These are phyloP conservation scores for Phytophthora idaei DNA, from an alignment of 352 stramenopile species.

Conservation along the genomic window DNA sequence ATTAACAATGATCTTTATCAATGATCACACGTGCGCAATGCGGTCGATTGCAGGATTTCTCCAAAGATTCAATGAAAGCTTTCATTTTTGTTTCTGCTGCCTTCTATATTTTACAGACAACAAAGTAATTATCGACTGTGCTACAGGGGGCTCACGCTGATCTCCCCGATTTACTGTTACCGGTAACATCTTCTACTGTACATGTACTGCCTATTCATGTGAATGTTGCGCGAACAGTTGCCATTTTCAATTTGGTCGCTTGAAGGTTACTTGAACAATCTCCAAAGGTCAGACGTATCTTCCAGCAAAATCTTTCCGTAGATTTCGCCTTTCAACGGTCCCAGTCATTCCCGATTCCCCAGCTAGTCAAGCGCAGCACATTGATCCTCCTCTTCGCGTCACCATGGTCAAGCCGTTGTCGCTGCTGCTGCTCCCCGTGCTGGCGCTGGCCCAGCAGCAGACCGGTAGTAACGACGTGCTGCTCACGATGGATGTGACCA, in stretches of 20 bases:
- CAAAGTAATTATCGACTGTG: no score
- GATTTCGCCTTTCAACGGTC: constrained; percentile 10
- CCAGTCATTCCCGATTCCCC: constrained; percentile 25
- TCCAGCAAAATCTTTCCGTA: constrained; percentile 41
- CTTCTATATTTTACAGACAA: no score
- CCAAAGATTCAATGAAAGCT: no score
- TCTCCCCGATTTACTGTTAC: no score
- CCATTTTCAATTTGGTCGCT: constrained; percentile 7
- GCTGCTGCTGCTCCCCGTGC: constrained; percentile 35
- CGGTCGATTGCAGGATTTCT: no score
- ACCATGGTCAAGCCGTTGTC: constrained; percentile 22
- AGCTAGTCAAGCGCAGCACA: not conserved
- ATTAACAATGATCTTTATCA: no score
- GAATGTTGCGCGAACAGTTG: no score
- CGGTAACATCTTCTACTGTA: no score
- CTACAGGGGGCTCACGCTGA: no score
- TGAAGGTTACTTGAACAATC: constrained; percentile 8
- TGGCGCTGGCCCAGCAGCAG: constrained; percentile 44
- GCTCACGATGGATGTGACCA: constrained; percentile 65
- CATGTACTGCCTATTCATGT: no score
- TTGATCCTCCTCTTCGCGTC: constrained; percentile 1
- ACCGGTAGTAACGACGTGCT: constrained; percentile 53
- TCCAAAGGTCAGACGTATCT: constrained; percentile 29
- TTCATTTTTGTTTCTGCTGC: no score
- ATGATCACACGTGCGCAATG: no score